phyloP scores from a whole-genome alignment of 805 yeast genomes.

The Yarrowia hollandica region DNA sequence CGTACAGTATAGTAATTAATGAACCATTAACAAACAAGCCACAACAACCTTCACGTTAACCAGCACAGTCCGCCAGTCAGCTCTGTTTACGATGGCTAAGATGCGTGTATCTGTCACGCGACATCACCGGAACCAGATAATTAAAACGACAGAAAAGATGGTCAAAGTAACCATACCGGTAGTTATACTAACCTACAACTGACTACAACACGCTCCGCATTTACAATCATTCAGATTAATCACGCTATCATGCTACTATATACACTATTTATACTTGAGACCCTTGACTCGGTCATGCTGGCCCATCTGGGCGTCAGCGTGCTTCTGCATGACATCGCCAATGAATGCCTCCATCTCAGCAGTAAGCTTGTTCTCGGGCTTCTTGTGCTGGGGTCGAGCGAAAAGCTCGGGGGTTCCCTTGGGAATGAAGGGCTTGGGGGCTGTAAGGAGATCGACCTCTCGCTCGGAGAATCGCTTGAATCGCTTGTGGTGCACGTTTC shows the following conservation, averaged over 20 bases:
- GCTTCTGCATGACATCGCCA: slow-evolving; percentile 40
- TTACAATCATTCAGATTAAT: no score
- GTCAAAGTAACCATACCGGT: no score
- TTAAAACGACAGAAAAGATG: no score
- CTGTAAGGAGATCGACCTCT: slow-evolving; percentile 60
- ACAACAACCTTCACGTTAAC: no score
- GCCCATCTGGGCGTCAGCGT: slow-evolving; percentile 24
- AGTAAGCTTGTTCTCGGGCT: slow-evolving; percentile 46
- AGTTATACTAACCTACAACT: no score
- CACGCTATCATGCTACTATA: slow-evolving; percentile 19
- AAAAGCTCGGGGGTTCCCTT: slow-evolving; percentile 49
- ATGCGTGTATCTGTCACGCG: no score
- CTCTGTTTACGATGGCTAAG: no score
- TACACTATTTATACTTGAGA: slow-evolving; percentile 28
- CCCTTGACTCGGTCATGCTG: slow-evolving; percentile 18
- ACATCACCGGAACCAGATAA: no score
- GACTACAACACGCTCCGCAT: no score
- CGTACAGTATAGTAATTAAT: no score
- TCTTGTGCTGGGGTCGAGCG: slow-evolving; percentile 38
- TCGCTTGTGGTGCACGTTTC: slow-evolving; percentile 74
- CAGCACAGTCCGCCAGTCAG: no score
- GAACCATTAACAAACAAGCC: no score
- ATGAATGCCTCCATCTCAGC: slow-evolving; percentile 58
- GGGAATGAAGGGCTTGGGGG: slow-evolving; percentile 78
- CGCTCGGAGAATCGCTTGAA: slow-evolving; percentile 61